phyloP scores from a whole-genome alignment of 1,284 basidiomycete genomes.

The Cutaneotrichosporon spelunceum region DNA sequence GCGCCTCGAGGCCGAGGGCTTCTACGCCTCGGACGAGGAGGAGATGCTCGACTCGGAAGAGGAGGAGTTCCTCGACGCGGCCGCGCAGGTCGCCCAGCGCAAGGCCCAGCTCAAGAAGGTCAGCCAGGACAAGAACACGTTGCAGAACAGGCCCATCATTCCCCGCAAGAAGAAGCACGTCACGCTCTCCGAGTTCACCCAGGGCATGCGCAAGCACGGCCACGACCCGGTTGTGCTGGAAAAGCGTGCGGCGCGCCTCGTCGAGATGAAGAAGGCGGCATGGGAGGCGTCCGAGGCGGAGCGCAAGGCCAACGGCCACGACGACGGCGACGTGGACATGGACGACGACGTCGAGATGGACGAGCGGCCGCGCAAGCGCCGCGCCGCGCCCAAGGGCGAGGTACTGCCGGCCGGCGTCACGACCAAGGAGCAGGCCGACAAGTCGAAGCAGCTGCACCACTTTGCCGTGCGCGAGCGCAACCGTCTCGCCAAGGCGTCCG shows the following conservation, averaged over 20 bases:
- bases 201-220: constrained; percentile 77
- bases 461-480: constrained; percentile 81
- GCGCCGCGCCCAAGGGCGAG: constrained; percentile 6
- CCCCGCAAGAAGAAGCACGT: constrained; percentile 82
- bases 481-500: constrained; percentile 80
- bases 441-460: constrained; percentile 74
- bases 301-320: constrained; percentile 25
- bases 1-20: constrained; percentile 85
- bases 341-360: constrained; percentile 40
- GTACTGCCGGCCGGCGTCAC: constrained; percentile 64
- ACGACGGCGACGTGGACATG: constrained; percentile 5
- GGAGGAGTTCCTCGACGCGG: constrained; percentile 71
- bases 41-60: constrained; percentile 88
- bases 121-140: constrained; percentile 81
- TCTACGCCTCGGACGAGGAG: constrained; percentile 85
- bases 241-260: constrained; percentile 78
- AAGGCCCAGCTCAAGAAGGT: constrained; percentile 64
- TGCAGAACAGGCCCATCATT: constrained; percentile 78
- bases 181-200: constrained; percentile 80
- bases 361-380: constrained; percentile 6
- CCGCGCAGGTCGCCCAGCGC: constrained; percentile 63
- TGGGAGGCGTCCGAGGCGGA: constrained; percentile 50
- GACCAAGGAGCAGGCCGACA: constrained; percentile 71
- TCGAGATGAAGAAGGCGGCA: constrained; percentile 44
- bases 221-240: constrained; percentile 84